Evolutionary conservation across 2,329 filamentous ascomycete species (phyloP).

Genomic region (Cladosporium sp.): DNA sequence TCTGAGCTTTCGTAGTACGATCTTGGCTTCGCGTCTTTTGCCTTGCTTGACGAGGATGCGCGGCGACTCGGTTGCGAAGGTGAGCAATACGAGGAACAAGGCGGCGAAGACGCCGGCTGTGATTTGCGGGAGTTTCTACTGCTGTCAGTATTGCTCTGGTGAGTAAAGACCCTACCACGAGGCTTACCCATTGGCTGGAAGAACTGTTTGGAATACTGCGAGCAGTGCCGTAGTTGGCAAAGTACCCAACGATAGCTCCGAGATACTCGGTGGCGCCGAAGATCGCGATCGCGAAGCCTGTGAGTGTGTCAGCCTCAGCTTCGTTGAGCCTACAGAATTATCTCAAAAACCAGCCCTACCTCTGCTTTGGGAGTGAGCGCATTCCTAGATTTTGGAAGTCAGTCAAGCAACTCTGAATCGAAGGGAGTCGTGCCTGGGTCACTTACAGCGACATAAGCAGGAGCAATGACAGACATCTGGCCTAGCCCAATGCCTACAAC

Average conservation of each 20-base stretch:
- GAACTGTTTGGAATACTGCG: slow-evolving; percentile 38
- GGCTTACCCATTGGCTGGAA: slow-evolving; percentile 54
- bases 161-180: slow-evolving; percentile 31
- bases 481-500: slow-evolving; percentile 54
- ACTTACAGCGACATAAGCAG: slow-evolving; percentile 56
- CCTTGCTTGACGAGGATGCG: slow-evolving; percentile 67
- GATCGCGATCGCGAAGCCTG: slow-evolving; percentile 68
- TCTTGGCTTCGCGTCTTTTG: slow-evolving; percentile 62
- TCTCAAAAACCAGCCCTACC: not conserved
- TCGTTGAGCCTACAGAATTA: slow-evolving; percentile 38
- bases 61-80: slow-evolving; percentile 62
- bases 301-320: slow-evolving; percentile 39
- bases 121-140: slow-evolving; percentile 59
- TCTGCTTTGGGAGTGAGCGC: not conserved
- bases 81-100: slow-evolving; percentile 68
- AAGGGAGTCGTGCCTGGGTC: not conserved
- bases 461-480: slow-evolving; percentile 46
- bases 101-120: slow-evolving; percentile 74
- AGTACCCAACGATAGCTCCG: slow-evolving; percentile 76
- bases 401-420: not conserved
- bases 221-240: slow-evolving; percentile 57
- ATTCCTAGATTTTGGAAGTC: slow-evolving; percentile 29
- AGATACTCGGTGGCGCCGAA: slow-evolving; percentile 69
- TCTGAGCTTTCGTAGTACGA: slow-evolving; percentile 57
- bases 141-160: not conserved